These are phyloP conservation scores for Ustilago loliicola DNA, from an alignment of 1,284 basidiomycete species.

Conservation along the genomic window DNA sequence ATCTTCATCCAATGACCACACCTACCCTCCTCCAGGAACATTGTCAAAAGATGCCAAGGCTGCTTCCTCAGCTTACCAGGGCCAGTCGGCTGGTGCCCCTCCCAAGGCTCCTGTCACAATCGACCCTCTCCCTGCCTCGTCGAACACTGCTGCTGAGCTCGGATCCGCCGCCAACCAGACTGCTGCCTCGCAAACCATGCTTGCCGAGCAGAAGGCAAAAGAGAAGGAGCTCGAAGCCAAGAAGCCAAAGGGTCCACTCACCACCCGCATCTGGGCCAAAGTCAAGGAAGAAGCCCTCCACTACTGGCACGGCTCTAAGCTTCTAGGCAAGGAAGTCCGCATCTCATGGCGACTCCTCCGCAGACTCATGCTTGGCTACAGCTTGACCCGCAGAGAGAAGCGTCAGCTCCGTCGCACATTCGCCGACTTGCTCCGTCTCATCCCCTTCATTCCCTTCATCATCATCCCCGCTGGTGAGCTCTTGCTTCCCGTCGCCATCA, in stretches of 20 bases:
- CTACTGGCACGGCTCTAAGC: constrained; percentile 96
- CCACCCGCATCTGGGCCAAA: constrained; percentile 79
- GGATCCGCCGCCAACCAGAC: constrained; percentile 57
- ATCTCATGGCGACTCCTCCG: constrained; percentile 89
- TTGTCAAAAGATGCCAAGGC: constrained; percentile 33
- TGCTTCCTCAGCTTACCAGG: constrained; percentile 24
- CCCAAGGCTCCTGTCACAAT: constrained; percentile 44
- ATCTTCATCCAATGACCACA: constrained; percentile 15
- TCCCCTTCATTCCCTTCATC: constrained; percentile 95
- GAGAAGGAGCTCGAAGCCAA: constrained; percentile 48
- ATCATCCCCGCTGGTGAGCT: constrained; percentile 99
- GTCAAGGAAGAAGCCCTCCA: constrained; percentile 96
- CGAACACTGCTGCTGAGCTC: constrained; percentile 50
- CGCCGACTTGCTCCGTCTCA: constrained; percentile 88
- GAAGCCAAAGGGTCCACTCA: constrained; percentile 45
- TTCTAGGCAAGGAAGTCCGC: constrained; percentile 92
- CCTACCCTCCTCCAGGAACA: constrained; percentile 33
- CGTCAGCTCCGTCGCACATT: constrained; percentile 95
- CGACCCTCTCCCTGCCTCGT: constrained; percentile 43
- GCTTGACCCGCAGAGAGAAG: constrained; percentile 89
- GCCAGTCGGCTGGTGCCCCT: constrained; percentile 48
- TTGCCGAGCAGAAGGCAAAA: constrained; percentile 51
- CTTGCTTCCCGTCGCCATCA: constrained; percentile 94
- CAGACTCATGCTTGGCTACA: constrained; percentile 92
- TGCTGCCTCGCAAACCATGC: constrained; percentile 49